Evolutionary conservation across 768 basidiomycete genomes (phyloP), one percentile per base, ranked within the genome.

Genomic region (Lactifluus hygrophoroides): DNA sequence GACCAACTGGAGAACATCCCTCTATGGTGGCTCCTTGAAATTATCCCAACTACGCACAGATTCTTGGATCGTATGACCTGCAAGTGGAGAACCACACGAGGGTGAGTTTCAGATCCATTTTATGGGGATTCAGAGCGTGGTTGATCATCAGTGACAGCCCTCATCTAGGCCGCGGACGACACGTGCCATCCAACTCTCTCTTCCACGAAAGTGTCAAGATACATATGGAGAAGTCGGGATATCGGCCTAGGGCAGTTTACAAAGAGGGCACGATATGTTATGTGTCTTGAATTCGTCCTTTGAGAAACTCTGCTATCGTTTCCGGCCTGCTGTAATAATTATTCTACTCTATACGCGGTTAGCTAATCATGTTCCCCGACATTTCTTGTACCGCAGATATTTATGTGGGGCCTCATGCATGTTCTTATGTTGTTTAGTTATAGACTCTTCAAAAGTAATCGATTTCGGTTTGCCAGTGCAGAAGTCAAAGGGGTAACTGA

Each of bases 11-110:
- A 72, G 67, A 49, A 50, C 5, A 67, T 68, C 19, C 70, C 68
- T 21, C 5, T 74, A 1, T 90, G 88, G 88, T 85, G 85, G 86
- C 32, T 86, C 17, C 69, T 89, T 37, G 88, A 91, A 70, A 71
- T 87, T 32, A 30, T 88, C 0, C 87, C 85, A 17, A 66, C 77
- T 51, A 68, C 65, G 38, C 80, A 75, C 63, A 67, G 72, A 19
- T 84, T 77, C 76, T 86, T 88, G 66, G 82, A 87, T 57, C 57
- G 0, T 49, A 76, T 1, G 80, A 82, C 2, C 66, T n/a, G n/a
- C n/a, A n/a, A 63, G 14, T 87, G 85, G 85, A 78, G 81, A 60
- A 72, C 58, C 8, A 71, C 70, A 44, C 80, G 75, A 69, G 74
- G 74, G 88, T 88, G 63, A 56, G 86, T 71, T 28, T 17, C 14